These are phyloP conservation scores for Pseudopithomyces maydicus DNA, from an alignment of 2,329 filamentous ascomycete species.

Conservation along the genomic window DNA sequence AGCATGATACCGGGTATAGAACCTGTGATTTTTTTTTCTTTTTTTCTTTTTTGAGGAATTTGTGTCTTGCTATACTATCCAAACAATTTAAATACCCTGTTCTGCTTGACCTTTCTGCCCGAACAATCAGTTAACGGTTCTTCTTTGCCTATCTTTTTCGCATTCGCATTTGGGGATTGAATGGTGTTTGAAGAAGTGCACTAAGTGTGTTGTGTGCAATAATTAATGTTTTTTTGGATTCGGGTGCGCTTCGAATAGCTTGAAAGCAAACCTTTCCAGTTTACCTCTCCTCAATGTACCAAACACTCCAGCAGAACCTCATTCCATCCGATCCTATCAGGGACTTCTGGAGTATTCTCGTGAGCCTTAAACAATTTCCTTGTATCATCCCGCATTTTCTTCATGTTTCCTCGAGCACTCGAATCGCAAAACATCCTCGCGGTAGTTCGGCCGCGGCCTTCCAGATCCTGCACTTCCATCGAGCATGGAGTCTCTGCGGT, in stretches of 20 bases:
- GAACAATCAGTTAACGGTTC: no score
- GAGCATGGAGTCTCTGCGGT: not conserved
- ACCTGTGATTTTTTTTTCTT: not conserved
- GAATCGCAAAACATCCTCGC: not conserved
- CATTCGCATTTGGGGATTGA: no score
- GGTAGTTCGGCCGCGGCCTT: not conserved
- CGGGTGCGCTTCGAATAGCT: no score
- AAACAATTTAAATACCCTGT: no score
- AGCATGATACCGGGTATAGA: not conserved
- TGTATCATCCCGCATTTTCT: not conserved
- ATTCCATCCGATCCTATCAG: conserved; percentile 4
- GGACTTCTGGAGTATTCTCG: not conserved
- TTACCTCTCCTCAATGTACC: conserved; percentile 3
- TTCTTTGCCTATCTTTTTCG: no score
- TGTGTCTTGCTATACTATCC: no score
- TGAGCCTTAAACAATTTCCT: not conserved
- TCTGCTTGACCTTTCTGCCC: no score
- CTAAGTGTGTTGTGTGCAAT: no score
- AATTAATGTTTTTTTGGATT: no score
- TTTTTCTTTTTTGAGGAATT: no score
- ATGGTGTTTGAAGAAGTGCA: no score
- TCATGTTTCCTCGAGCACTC: not conserved
- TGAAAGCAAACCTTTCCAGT: not conserved
- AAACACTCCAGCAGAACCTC: conserved; percentile 13
- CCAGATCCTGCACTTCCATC: not conserved